Evolutionary conservation across 2,329 filamentous ascomycete genomes (phyloP), one percentile per base, ranked within the genome.

Genomic region (Zasmidium cellare): DNA sequence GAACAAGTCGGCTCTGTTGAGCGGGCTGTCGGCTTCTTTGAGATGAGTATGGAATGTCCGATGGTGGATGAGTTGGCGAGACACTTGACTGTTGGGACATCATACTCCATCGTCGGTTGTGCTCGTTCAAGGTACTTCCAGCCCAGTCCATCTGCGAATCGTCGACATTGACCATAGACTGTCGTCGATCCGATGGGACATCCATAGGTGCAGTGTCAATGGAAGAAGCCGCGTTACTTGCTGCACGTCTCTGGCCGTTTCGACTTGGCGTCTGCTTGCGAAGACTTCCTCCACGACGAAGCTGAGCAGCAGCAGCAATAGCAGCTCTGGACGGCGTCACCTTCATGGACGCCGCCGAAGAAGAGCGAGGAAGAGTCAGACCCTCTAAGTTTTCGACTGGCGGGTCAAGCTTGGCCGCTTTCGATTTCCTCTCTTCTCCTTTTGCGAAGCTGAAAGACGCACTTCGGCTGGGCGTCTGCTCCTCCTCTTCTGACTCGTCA

Each of bases 71-170:
- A 9, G 59, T 62, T 6, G 63, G 61, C 23, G 63, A 65, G 9
- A 62, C 79, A 56, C 57, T 59, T 76, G 76, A 67, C 73, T 78
- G 57, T 74, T 79, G 58, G 11, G 75, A 75, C 47, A 76, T 75
- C 65, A 75, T 74, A 38, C 74, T 74, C 77, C 78, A 79, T 46
- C 76, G 73, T 61, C 77, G 72, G 23, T 79, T 78, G 62, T 79
- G 75, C 5, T 73, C 76, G 56, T 75, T 72, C 9, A 78, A 68
- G 3, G 73, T 71, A 51, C 68, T 71, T 38, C 74, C 52, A 20
- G 55, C 56, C 49, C 57, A 64, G 3, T 55, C 59, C 9, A 58
- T 71, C 11, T 53, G 50, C 12, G 56, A 48, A 16, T 46, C 62
- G 19, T 64, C 56, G 1, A 59, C 57, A 11, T 55, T 59, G 44